These are phyloP conservation scores for Solanum chmielewskii DNA, from an alignment of 257 asterid genomes.

Conservation along the genomic window DNA sequence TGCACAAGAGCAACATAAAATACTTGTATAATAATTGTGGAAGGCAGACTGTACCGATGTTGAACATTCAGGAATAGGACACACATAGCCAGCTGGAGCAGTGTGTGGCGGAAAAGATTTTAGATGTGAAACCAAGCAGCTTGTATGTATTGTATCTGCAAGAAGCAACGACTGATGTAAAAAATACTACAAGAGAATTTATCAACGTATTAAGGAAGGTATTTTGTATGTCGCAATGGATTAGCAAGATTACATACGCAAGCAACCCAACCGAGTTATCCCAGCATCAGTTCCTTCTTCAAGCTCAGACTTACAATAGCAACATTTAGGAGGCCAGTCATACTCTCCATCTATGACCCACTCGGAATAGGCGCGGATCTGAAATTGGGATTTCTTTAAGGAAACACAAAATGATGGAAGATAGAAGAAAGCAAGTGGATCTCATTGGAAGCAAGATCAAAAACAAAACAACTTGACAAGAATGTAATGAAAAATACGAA, in stretches of 20 bases:
- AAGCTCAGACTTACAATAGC: slow-evolving; percentile 63
- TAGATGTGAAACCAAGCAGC: slow-evolving; percentile 69
- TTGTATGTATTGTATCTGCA: slow-evolving; percentile 69
- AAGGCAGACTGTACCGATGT: slow-evolving; percentile 38
- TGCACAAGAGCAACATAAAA: neutral
- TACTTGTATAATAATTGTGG: neutral
- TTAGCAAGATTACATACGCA: slow-evolving; percentile 51
- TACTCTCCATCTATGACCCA: slow-evolving; percentile 98
- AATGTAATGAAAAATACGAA: neutral
- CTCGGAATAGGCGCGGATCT: slow-evolving; percentile 84
- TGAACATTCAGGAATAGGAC: slow-evolving; percentile 53
- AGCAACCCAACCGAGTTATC: slow-evolving; percentile 90
- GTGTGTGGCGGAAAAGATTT: slow-evolving; percentile 73
- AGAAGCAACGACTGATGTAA: neutral
- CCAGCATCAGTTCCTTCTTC: slow-evolving; percentile 57
- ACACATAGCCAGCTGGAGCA: slow-evolving; percentile 79
- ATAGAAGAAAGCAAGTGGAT: neutral
- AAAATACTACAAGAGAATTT: neutral
- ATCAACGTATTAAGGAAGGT: neutral
- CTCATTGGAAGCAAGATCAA: neutral
- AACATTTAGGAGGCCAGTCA: slow-evolving; percentile 98
- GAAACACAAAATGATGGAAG: neutral
- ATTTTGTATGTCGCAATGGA: neutral
- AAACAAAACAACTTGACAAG: neutral
- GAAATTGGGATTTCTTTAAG: neutral